Evolutionary conservation across 2,329 filamentous ascomycete genomes (phyloP).

Genomic region (Microsporum audouinii): DNA sequence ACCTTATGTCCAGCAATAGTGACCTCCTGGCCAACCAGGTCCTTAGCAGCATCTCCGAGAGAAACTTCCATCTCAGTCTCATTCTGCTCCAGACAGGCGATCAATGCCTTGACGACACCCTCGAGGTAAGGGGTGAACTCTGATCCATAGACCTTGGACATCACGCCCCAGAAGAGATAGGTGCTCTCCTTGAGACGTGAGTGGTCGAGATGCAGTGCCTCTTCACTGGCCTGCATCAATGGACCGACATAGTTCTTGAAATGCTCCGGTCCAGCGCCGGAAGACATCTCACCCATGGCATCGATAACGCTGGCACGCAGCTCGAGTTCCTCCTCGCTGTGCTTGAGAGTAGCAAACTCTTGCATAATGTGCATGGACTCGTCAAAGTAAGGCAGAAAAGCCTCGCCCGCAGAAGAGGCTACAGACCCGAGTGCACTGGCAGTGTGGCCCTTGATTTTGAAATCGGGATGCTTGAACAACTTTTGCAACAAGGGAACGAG

Average conservation of each 20-base stretch:
- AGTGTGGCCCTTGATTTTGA: constrained; percentile 79
- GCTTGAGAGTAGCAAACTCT: constrained; percentile 72
- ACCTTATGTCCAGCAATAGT: constrained; percentile 73
- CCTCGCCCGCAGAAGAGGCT: constrained; percentile 68
- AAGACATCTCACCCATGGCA: constrained; percentile 83
- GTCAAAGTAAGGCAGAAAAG: constrained; percentile 85
- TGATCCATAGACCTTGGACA: constrained; percentile 86
- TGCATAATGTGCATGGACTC: constrained; percentile 83
- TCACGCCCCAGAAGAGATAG: constrained; percentile 91
- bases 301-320: constrained; percentile 84
- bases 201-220: constrained; percentile 78
- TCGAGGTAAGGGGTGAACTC: constrained; percentile 38
- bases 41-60: constrained; percentile 61
- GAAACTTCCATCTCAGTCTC: constrained; percentile 70
- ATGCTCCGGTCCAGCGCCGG: constrained; percentile 69
- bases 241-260: constrained; percentile 88
- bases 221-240: constrained; percentile 84
- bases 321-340: constrained; percentile 78
- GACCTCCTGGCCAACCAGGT: constrained; percentile 64
- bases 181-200: constrained; percentile 87
- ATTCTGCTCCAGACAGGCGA: constrained; percentile 78
- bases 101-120: constrained; percentile 46
- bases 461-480: constrained; percentile 72
- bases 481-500: constrained; percentile 75
- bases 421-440: constrained; percentile 85